Percentiles rank a stretch among this genome's conserved stretches.
Evolutionary conservation across 352 stramenopile species (phyloP).

Genomic region (Pythium sukuiense): DNA sequence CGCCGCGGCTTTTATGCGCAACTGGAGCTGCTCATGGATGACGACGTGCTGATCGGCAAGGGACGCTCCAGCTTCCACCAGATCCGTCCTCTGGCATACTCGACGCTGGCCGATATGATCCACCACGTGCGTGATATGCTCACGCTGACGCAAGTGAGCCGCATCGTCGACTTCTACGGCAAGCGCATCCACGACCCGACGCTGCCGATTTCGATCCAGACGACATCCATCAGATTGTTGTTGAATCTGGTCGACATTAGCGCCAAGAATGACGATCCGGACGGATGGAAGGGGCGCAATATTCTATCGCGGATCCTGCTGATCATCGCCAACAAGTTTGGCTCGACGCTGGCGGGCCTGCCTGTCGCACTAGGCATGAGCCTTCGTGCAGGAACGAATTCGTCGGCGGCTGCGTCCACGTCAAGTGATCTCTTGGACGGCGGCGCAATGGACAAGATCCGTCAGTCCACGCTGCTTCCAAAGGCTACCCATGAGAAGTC

Average conservation of each 20-base stretch:
- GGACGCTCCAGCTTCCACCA: slow-evolving; percentile 82
- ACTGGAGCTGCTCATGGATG: slow-evolving; percentile 95
- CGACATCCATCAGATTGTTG: slow-evolving; percentile 94
- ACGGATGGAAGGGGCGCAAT: slow-evolving; percentile 86
- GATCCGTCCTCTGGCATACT: slow-evolving; percentile 95
- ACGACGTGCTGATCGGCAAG: slow-evolving; percentile 93
- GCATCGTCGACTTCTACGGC: slow-evolving; percentile 93
- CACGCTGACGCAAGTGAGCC: slow-evolving; percentile 93
- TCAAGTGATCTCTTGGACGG: slow-evolving; percentile 69
- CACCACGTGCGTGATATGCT: slow-evolving; percentile 95
- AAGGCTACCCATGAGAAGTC: slow-evolving; percentile 55
- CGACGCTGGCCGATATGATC: slow-evolving; percentile 97
- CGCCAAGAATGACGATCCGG: slow-evolving; percentile 93
- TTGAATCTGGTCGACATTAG: slow-evolving; percentile 97
- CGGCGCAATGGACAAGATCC: slow-evolving; percentile 88
- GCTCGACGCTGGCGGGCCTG: slow-evolving; percentile 79
- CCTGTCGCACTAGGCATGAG: slow-evolving; percentile 64
- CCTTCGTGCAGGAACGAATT: slow-evolving; percentile 28
- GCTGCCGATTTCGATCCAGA: slow-evolving; percentile 95
- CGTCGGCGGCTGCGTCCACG: neutral
- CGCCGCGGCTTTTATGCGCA: slow-evolving; percentile 95
- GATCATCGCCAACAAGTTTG: slow-evolving; percentile 95
- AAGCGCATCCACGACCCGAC: slow-evolving; percentile 92
- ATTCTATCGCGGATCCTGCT: slow-evolving; percentile 91
- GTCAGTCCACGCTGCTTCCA: slow-evolving; percentile 72